Conservation (phyloP, 2,329 filamentous ascomycete species). For the Clathrospora elynae region DNA sequence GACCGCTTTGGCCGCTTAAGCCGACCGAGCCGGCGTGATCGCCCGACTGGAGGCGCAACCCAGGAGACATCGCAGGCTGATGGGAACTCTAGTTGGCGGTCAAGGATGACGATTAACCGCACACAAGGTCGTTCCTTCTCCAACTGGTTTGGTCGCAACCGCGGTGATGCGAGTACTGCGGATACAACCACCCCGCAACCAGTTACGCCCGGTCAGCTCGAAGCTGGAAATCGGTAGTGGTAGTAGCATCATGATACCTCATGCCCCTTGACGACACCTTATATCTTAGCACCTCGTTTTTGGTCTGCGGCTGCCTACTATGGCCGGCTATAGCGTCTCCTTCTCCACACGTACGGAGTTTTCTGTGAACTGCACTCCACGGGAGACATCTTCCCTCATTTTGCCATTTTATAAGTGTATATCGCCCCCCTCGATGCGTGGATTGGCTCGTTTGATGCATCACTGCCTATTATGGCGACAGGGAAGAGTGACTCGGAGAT, state of each 20-base stretch:
- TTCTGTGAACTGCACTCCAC: too few species aligned
- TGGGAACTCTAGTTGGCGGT: conserved; percentile 30
- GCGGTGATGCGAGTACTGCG: conserved; percentile 22
- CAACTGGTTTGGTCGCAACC: conserved; percentile 39
- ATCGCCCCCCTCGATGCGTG: too few species aligned
- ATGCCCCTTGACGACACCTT: conserved; percentile 12
- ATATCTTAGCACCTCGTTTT: conserved; percentile 1
- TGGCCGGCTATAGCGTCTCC: too few species aligned
- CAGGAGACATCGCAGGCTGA: conserved; percentile 17
- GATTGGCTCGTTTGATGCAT: too few species aligned
- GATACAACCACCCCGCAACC: conserved; percentile 22
- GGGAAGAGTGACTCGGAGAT: too few species aligned
- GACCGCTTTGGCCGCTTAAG: conserved; percentile 31
- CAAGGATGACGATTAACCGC: conserved; percentile 24
- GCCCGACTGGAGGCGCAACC: conserved; percentile 14
- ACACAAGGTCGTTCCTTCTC: conserved; percentile 26
- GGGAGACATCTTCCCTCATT: too few species aligned
- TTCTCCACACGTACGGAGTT: too few species aligned
- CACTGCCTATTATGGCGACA: too few species aligned
- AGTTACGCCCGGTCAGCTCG: conserved; percentile 45
- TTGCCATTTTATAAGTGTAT: too few species aligned
- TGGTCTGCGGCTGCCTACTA: too few species aligned
- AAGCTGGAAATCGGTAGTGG: conserved; percentile 42
- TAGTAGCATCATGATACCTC: neutral
- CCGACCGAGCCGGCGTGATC: conserved; percentile 34